phyloP scores from a whole-genome alignment of 2,329 filamentous ascomycete species.

The Ophiocordyceps unilateralis region DNA sequence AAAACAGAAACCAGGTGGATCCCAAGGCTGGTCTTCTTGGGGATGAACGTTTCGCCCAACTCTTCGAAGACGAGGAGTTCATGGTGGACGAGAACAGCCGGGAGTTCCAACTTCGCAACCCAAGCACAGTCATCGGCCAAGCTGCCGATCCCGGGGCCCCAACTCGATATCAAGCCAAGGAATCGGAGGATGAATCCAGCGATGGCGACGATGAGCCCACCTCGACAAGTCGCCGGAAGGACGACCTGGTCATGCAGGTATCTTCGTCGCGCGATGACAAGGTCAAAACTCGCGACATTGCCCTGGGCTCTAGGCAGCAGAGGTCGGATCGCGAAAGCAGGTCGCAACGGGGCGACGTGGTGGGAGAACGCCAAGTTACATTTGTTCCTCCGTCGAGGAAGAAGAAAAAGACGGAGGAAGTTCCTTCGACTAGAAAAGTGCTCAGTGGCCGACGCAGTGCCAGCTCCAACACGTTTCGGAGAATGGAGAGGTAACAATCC shows the following conservation, averaged over 20 bases:
- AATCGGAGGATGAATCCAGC: constrained; percentile 26
- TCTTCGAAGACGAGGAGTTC: constrained; percentile 92
- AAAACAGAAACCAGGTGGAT: constrained; percentile 40
- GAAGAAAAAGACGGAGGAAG: constrained; percentile 31
- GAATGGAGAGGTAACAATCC: constrained; percentile 39
- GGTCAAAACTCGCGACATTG: constrained; percentile 34
- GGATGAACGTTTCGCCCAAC: constrained; percentile 69
- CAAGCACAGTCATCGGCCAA: constrained; percentile 48
- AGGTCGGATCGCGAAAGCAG: constrained; percentile 30
- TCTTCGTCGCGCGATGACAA: constrained; percentile 50
- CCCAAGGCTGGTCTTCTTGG: constrained; percentile 50
- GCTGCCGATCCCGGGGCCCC: constrained; percentile 16
- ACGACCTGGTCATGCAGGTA: constrained; percentile 44
- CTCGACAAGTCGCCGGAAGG: constrained; percentile 10
- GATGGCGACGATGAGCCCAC: constrained; percentile 17
- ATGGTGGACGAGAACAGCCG: constrained; percentile 74
- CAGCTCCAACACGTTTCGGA: constrained; percentile 58
- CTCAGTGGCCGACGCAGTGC: constrained; percentile 45
- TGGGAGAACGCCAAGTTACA: constrained; percentile 51
- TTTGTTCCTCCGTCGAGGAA: constrained; percentile 47
- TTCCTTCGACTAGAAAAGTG: constrained; percentile 15
- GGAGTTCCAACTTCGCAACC: constrained; percentile 80
- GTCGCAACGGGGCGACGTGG: constrained; percentile 27
- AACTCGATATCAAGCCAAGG: constrained; percentile 19
- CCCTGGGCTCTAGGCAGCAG: constrained; percentile 37